Conservation (phyloP, 2,329 filamentous ascomycete genomes). For the Fusarium irregulare region DNA sequence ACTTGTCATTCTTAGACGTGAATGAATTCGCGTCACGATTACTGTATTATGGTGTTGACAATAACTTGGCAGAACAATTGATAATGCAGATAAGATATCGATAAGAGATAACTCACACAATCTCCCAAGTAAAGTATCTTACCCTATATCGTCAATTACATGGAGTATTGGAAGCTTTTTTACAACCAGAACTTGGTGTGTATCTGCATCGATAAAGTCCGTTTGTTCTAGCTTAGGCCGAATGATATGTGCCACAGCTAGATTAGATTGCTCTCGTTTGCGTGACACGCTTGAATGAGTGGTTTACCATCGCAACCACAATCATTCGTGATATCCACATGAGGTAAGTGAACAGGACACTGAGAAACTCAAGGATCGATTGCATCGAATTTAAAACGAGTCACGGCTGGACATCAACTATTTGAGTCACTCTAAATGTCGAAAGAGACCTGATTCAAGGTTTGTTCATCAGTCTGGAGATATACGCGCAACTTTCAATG, state of each 20-base stretch:
- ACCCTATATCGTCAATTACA: background rate
- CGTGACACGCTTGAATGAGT: too few species aligned
- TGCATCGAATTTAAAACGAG: fast-evolving
- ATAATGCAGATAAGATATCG: background rate
- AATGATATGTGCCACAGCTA: background rate
- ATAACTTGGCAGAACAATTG: background rate
- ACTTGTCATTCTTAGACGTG: background rate
- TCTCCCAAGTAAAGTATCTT: background rate
- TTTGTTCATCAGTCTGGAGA: background rate
- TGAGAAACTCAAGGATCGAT: too few species aligned
- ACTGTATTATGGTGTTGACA: background rate
- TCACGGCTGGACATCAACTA: too few species aligned
- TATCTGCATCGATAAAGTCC: background rate
- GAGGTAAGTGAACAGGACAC: too few species aligned
- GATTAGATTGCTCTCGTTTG: background rate
- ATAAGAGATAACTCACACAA: background rate
- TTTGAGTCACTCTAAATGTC: fast-evolving
- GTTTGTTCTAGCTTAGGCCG: background rate
- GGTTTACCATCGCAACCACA: too few species aligned
- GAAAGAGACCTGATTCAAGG: background rate
- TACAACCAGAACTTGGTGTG: background rate
- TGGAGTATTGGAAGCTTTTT: background rate
- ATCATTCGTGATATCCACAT: too few species aligned
- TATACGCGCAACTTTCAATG: background rate
- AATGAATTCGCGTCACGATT: conserved; percentile 1